phyloP scores from a whole-genome alignment of 2,329 filamentous ascomycete species.

The Trichothecium sympodiale region DNA sequence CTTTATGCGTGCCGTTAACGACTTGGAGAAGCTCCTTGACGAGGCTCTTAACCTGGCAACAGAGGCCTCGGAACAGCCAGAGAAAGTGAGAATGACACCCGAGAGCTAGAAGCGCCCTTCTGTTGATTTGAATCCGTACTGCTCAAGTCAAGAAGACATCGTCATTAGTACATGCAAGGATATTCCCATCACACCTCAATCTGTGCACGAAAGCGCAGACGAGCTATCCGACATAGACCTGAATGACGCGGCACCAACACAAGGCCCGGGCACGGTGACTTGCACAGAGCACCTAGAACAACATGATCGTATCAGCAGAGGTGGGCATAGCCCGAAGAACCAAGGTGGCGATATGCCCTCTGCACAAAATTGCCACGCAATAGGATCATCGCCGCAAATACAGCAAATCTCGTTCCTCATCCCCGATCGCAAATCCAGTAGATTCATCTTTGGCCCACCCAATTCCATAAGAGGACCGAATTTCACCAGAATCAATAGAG shows the following conservation, averaged over 20 bases:
- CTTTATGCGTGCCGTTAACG: conserved; percentile 25
- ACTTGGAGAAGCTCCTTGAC: conserved; percentile 34
- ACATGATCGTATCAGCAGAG: too few relatives aligned
- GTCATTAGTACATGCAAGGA: not conserved
- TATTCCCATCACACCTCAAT: too few relatives aligned
- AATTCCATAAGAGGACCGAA: too few relatives aligned
- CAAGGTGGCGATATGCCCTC: too few relatives aligned
- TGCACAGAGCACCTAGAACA: too few relatives aligned
- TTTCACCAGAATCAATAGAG: too few relatives aligned
- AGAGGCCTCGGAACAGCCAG: conserved; percentile 23
- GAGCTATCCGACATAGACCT: not conserved
- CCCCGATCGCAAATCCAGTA: not conserved
- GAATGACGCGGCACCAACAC: too few relatives aligned
- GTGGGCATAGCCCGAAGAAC: too few relatives aligned
- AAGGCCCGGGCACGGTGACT: too few relatives aligned
- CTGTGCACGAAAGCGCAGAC: not conserved
- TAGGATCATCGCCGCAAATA: not conserved
- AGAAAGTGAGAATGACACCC: conserved; percentile 3
- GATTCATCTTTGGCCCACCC: not conserved
- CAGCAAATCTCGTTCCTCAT: not conserved
- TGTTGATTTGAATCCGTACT: conserved; percentile 6
- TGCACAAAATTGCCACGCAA: too few relatives aligned
- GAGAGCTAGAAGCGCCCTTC: conserved; percentile 8
- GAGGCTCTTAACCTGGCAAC: conserved; percentile 34
- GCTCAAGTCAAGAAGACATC: conserved; percentile 2